Evolutionary conservation across 352 stramenopile genomes (phyloP), one percentile per base, ranked within the genome.

Genomic region (Pythium angustatum): DNA sequence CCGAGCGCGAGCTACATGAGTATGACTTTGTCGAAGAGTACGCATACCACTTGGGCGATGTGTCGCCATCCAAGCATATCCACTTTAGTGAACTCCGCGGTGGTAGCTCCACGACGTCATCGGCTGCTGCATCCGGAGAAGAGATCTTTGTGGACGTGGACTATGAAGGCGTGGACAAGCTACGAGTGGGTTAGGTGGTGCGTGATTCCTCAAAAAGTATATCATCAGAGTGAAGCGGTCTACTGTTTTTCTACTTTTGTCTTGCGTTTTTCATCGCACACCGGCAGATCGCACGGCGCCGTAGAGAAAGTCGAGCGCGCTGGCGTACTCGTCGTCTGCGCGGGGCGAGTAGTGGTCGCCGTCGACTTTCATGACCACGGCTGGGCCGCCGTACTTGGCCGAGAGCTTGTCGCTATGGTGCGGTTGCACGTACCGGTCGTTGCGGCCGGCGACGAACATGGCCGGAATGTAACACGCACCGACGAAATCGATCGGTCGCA

Each of bases 1-100:
- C 64, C 27, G 69, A 71, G 45, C 69, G 49, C 2, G 61, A 83
- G 61, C 74, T 85, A 44, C 69, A 74, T 52, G 83, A 93, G 65
- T 92, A 93, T 64, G 85, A 94, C 54, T 92, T 93, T 64, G 70
- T 93, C 24, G 83, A 94, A 27, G 86, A 93, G 52, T 90, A 81
- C 50, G 64, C 71, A 44, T 73, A 64, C 51, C 73, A 79, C 26
- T 69, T 67, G 1, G 70, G 76, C 5, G 85, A 90, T 58, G 44
- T 75, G 2, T 88, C 80, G 34, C 76, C 76, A 28, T 62, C 68
- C 15, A 75, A 78, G 41, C 69, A 83, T 57, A 88, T 91, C 60
- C 78, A 77, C 27, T 90, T 93, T 64, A 58, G 31, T 14, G 61
- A 58, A 27, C 7, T 62, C 5, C 54, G 53, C 26, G 62, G 49